Evolutionary conservation across 2,329 filamentous ascomycete genomes (phyloP), one percentile per base, ranked within the genome.

Genomic region (Colletotrichum sp.): DNA sequence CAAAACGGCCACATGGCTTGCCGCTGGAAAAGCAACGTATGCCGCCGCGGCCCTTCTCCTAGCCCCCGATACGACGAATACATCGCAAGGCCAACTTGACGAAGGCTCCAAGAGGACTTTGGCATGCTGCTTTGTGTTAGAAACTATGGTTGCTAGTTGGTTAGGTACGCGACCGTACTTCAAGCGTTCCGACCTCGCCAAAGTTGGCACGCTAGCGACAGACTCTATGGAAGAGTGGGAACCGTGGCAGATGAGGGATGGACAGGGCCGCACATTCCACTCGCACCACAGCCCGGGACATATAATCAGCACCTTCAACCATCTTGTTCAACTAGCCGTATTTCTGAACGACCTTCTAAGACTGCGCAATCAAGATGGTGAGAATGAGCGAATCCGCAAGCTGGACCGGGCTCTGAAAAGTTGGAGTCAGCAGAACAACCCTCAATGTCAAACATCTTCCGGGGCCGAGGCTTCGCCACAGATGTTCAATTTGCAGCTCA

Each of bases 71-170:
- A 57, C 24, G 5, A 21, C n/a, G 18, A 28, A 6, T 3, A 2
- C 32, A 24, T 10, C 12, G 3, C n/a, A 18, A 9, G 8, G 15
- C 9, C 32, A 52, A 2, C 39, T 65, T 24, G 60, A 69, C 52
- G 60, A 77, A 21, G 62, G 64, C 12, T n/a, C 34, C n/a, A 55
- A 32, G 32, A 32, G 72, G 7, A 44, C 39, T 30, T 3, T 62
- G 8, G 39, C 36, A 18, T 28, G 76, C 16, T 75, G 69, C 28
- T 76, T 77, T 52, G 36, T 72, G 2, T 49, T 77, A 1, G 76
- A 77, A 59, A 72, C 72, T 6, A 34, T 77, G 8, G 32, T 77
- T 5, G 62, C 72, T 6, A 39, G 28, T n/a, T 69, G 36, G 64
- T 7, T 72, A 21, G 72, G 57, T 15, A 16, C n/a, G 16, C 72